phyloP scores from a whole-genome alignment of 148 eudicot genomes.

The Persicaria tinctoria region DNA sequence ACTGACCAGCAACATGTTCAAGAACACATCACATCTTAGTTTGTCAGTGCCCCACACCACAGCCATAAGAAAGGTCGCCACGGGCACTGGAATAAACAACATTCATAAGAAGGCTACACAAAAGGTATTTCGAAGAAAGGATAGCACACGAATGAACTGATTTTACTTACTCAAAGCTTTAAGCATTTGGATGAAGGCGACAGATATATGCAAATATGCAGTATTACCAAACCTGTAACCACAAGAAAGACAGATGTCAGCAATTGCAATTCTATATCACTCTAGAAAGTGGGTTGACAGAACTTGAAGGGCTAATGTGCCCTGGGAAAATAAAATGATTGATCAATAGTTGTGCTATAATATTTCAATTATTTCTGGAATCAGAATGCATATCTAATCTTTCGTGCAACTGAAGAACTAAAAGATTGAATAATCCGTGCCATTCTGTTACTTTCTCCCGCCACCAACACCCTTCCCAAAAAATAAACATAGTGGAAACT shows the following conservation, averaged over 20 bases:
- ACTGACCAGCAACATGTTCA: conserved; percentile 83
- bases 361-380: background rate
- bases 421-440: background rate
- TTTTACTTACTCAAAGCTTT: conserved; percentile 69
- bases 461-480: background rate
- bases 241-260: conserved; percentile 12
- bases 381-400: background rate
- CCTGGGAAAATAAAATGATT: background rate
- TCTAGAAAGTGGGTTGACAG: background rate
- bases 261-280: background rate
- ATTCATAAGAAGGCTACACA: conserved; percentile 19
- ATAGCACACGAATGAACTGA: background rate
- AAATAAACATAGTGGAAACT: background rate
- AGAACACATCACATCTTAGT: conserved; percentile 67
- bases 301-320: background rate
- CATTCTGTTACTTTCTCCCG: background rate
- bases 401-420: background rate
- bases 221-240: conserved; percentile 80
- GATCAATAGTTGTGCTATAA: background rate
- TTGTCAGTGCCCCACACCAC: conserved; percentile 84
- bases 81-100: conserved; percentile 63
- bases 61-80: conserved; percentile 82
- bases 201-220: conserved; percentile 76
- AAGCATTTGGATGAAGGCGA: conserved; percentile 93
- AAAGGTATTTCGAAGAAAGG: background rate